These are phyloP conservation scores for Solanum hybrid DNA, from an alignment of 305 asterid genomes.

Conservation along the genomic window DNA sequence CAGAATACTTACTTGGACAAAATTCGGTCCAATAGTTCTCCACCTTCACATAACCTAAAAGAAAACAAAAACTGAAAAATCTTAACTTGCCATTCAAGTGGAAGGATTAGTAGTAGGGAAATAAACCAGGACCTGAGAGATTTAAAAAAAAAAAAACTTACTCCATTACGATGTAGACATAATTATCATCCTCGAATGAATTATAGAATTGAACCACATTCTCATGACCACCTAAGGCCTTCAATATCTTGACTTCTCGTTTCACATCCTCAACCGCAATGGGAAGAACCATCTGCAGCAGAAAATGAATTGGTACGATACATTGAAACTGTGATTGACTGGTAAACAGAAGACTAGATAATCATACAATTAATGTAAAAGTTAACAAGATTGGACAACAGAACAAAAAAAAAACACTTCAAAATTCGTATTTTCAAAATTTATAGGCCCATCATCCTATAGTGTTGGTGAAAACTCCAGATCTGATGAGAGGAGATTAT, in stretches of 20 bases:
- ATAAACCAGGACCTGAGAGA: not conserved
- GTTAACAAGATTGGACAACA: not conserved
- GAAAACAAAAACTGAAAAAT: conserved; percentile 1
- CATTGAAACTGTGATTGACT: not conserved
- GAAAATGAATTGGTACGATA: not conserved
- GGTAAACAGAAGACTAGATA: not conserved
- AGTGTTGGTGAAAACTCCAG: not conserved
- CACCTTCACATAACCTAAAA: conserved; percentile 74
- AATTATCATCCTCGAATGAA: conserved; percentile 63
- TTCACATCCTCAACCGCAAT: conserved; percentile 80
- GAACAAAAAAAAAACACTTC: not conserved
- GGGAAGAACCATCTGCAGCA: conserved; percentile 66
- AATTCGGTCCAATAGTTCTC: conserved; percentile 78
- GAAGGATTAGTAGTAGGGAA: not conserved
- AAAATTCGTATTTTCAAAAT: not conserved
- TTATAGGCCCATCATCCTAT: not conserved
- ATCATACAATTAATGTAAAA: not conserved
- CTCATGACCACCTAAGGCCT: conserved; percentile 74
- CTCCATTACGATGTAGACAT: conserved; percentile 81
- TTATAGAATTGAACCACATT: conserved; percentile 73
- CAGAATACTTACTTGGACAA: conserved; percentile 54
- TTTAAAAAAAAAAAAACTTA: conserved; percentile 21
- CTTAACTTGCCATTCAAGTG: conserved; percentile 2
- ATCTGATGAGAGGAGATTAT: not conserved
- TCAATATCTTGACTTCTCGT: conserved; percentile 78